phyloP scores from a whole-genome alignment of 805 yeast genomes.

The Yarrowia sp. region DNA sequence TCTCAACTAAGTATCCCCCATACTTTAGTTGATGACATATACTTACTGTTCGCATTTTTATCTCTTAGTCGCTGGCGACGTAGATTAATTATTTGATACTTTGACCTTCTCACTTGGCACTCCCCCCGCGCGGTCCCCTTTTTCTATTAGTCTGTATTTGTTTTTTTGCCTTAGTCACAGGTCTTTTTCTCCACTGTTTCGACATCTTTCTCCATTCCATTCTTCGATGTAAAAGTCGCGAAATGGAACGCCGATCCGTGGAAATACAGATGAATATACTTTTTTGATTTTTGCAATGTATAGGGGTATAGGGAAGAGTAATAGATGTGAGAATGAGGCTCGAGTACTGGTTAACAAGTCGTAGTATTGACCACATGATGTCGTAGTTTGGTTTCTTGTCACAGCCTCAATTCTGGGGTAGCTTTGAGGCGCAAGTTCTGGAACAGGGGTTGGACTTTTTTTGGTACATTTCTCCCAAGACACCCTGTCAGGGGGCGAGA shows the following conservation, averaged over 20 bases:
- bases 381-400: too few relatives aligned
- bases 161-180: not conserved
- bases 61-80: slow-evolving; percentile 24
- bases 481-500: too few relatives aligned
- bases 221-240: slow-evolving; percentile 1
- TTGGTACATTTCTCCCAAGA: not conserved
- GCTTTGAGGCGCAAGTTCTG: too few relatives aligned
- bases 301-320: too few relatives aligned
- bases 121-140: not conserved
- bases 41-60: slow-evolving; percentile 16
- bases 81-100: slow-evolving; percentile 16
- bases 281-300: not conserved
- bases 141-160: not conserved
- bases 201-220: not conserved
- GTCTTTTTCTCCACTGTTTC: not conserved
- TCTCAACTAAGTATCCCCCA: not conserved
- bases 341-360: too few relatives aligned
- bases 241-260: not conserved
- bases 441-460: not conserved
- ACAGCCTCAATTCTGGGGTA: not conserved
- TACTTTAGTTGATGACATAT: not conserved
- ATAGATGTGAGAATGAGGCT: too few relatives aligned
- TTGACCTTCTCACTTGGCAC: not conserved
- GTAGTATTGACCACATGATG: too few relatives aligned
- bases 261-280: slow-evolving; percentile 1